Evolutionary conservation across 2,329 filamentous ascomycete species (phyloP), one percentile per base, ranked within the genome.

Genomic region (Aspergillus latus): DNA sequence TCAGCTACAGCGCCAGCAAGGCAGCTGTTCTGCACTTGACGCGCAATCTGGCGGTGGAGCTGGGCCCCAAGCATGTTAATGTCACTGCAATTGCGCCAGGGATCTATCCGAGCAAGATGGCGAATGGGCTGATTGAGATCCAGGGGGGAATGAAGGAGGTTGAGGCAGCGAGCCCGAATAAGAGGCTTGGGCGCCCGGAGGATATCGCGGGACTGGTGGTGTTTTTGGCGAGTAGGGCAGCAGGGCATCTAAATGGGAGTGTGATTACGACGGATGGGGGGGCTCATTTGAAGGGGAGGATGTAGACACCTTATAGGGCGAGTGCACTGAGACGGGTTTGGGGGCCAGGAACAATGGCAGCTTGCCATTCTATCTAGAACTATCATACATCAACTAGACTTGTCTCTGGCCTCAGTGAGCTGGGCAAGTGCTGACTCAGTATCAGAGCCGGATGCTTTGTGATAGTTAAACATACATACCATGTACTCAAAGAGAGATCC

Each of bases 1-100:
- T 85, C 64, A 89, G 87, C 32, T 97, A 97, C 78, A 87, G 85
- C 13, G 90, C 91, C 1, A 90, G 86, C 68, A 97, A 97, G 80
- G 92, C 93, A 0, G 93, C 92, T 1, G 91, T 87, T 1, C 82
- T 96, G 50, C 91, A 96, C 71, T 79, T 97, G 8, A 84, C 87
- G 2, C 87, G 89, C 71, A 96, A 95, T 71, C 77, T 96, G 36
- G 91, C 90, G 2, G 79, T 95, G 29, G 90, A 93, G 70, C 81
- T 97, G n/a, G 92, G 88, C 0, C 91, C 91, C 0, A 78, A 90
- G 15, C 83, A 88, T 67, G 88, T 97, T 66, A 83, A 92, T 7
- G 88, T 91, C 57, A 90, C 89, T 64, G 80, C 82, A 45, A 83
- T 90, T 51, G 84, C 85, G 1, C 87, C 87, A 0, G 86, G 86